These are phyloP conservation scores for Xanthoparmelia taractica DNA, from an alignment of 495 filamentous ascomycete genomes.

Conservation along the genomic window DNA sequence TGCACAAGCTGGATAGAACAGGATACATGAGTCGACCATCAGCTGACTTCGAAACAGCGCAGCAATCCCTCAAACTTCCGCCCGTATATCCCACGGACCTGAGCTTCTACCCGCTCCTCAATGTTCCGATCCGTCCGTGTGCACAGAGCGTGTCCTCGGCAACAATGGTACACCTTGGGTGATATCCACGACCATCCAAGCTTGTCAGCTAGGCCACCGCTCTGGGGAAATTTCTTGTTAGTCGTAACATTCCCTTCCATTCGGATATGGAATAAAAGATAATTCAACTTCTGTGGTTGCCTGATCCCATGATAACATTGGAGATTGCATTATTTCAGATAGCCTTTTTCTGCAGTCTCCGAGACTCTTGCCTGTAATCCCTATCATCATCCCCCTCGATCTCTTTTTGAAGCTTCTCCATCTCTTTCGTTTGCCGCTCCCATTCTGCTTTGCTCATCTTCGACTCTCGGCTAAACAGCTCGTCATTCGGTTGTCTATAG, in stretches of 20 bases:
- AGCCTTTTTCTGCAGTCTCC: slow-evolving; percentile 36
- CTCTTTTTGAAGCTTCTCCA: slow-evolving; percentile 74
- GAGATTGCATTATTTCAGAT: slow-evolving; percentile 23
- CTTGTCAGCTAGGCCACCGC: background rate
- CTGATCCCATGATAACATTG: background rate
- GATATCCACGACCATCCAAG: background rate
- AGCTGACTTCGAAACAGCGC: background rate
- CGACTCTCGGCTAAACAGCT: slow-evolving; percentile 76
- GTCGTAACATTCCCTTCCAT: background rate
- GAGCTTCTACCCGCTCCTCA: background rate
- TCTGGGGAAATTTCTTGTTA: background rate
- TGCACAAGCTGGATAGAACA: background rate
- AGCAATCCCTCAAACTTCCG: background rate
- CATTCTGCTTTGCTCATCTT: slow-evolving; percentile 82
- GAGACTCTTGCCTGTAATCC: slow-evolving; percentile 53
- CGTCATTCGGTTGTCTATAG: slow-evolving; percentile 81
- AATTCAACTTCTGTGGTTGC: background rate
- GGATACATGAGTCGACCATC: background rate
- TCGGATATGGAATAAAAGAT: background rate
- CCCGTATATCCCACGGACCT: background rate
- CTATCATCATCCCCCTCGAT: slow-evolving; percentile 88
- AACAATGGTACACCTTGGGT: background rate
- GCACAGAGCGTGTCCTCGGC: background rate
- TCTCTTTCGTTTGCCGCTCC: slow-evolving; percentile 72
- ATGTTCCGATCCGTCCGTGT: background rate